Evolutionary conservation across 2,329 filamentous ascomycete genomes (phyloP), one percentile per base, ranked within the genome.

Genomic region (Peltaster fructicola): DNA sequence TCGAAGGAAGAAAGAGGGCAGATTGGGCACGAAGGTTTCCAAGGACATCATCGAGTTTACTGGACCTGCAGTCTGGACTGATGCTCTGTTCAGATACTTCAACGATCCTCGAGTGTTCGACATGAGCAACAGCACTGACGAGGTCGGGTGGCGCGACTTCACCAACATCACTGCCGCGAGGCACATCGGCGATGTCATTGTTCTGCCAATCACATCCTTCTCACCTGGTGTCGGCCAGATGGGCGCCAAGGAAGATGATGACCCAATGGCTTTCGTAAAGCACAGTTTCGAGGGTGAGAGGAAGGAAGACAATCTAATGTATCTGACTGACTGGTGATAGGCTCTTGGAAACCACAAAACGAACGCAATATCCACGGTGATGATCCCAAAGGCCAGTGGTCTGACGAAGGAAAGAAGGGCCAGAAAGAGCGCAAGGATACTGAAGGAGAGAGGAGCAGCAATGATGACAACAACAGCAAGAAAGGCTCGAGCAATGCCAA

Each of bases 211-310:
- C 42, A 98, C 88, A 5, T 85, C 82, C 52, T 98, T 98, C 59
- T 92, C 82, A 42, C 88, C 88, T 1, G 88, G 88, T 14, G 81
- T 95, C 21, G 68, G 73, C 39, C 82, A 92, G 48, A 95, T 93
- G 82, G 79, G 78, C 8, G 78, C 88, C 22, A 73, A 74, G 43
- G 82, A 90, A 34, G 65, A 73, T 20, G 81, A 93, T 38, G 76
- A 95, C 47, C 81, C 82, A 1, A 85, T 92, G 80, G 88, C 88
- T 2, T 95, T 91, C 59, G 88, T 98, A 32, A 84, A 88, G 56
- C 88, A 98, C 55, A 73, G 82, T 27, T 98, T 98, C 50, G 80
- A 91, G 60, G 88, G 85, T 90, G 57, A 38, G 64, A 10, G 10
- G 17, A 25, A 17, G 36, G 14, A 16, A 18, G 8, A 8, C 10